A percentile compares a stretch with the other conserved stretches of the same genome.
Evolutionary conservation across 495 filamentous ascomycete species (phyloP).

Genomic region (Trypethelium eluteriae): DNA sequence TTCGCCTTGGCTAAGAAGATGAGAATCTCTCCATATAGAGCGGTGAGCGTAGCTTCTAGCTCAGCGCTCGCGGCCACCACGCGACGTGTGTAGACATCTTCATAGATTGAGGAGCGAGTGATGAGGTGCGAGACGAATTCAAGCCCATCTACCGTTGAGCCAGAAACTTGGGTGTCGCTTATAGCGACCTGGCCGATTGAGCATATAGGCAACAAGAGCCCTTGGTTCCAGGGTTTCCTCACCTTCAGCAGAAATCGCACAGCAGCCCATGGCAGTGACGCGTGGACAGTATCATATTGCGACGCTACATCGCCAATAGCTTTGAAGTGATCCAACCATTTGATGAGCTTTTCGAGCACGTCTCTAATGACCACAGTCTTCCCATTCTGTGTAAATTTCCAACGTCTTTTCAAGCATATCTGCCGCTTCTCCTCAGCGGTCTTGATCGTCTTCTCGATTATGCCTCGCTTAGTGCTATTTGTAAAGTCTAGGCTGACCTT

Average conservation of each 20-base stretch:
- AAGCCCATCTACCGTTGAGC: neutral
- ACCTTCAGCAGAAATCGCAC: slow-evolving; percentile 39
- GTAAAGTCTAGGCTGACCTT: neutral
- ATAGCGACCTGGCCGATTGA: slow-evolving; percentile 8
- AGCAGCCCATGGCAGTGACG: slow-evolving; percentile 41
- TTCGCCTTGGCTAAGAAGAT: slow-evolving; percentile 6
- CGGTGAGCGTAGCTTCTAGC: neutral
- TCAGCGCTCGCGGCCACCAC: neutral
- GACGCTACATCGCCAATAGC: slow-evolving; percentile 35
- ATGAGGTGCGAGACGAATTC: slow-evolving; percentile 1
- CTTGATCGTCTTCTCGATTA: neutral
- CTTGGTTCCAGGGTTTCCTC: no score
- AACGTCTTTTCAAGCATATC: neutral
- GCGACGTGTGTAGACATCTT: slow-evolving; percentile 7
- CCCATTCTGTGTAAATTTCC: slow-evolving; percentile 18
- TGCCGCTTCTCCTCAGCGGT: slow-evolving; percentile 1
- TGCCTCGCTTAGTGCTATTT: neutral
- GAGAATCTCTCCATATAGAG: slow-evolving; percentile 6
- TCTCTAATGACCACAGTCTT: slow-evolving; percentile 34
- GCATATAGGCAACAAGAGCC: no score
- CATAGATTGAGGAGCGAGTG: neutral
- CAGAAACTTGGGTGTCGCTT: neutral
- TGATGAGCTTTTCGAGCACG: slow-evolving; percentile 33
- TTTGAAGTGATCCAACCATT: slow-evolving; percentile 38
- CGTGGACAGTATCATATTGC: slow-evolving; percentile 39